Conservation (phyloP, 768 basidiomycete species). For the Suillus tomentosus region DNA sequence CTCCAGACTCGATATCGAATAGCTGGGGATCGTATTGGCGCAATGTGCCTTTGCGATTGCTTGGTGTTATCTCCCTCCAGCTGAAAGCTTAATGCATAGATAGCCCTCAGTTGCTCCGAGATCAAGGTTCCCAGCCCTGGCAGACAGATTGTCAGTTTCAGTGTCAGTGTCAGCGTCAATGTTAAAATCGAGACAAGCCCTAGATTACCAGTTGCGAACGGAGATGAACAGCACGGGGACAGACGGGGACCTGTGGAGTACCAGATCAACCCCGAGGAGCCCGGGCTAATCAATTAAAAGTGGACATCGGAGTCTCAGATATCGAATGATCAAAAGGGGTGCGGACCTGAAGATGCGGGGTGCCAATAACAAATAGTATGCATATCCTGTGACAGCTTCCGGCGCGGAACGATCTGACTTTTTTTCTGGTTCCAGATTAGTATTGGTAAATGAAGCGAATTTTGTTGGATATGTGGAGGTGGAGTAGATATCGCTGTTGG, state of each 20-base stretch:
- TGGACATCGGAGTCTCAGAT: background rate
- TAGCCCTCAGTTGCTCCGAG: background rate
- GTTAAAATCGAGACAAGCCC: background rate
- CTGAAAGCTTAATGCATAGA: background rate
- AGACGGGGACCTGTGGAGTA: no score
- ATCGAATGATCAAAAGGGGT: no score
- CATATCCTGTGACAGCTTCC: background rate
- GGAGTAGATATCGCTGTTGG: background rate
- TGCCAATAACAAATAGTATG: background rate
- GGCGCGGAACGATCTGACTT: background rate
- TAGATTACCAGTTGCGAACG: background rate
- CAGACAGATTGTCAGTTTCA: background rate
- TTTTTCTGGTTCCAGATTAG: no score
- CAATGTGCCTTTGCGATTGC: background rate
- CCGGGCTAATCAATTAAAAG: background rate
- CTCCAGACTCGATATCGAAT: background rate
- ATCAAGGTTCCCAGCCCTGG: background rate
- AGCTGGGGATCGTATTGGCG: background rate
- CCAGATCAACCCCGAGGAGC: background rate
- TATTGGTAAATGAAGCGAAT: background rate
- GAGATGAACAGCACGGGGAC: background rate
- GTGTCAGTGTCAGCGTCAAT: background rate
- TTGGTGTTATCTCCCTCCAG: background rate
- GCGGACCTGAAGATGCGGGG: background rate
- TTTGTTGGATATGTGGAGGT: background rate